Base-by-base conservation (phyloP, 495 filamentous ascomycete species). In the Durotheca rogersii region DNA sequence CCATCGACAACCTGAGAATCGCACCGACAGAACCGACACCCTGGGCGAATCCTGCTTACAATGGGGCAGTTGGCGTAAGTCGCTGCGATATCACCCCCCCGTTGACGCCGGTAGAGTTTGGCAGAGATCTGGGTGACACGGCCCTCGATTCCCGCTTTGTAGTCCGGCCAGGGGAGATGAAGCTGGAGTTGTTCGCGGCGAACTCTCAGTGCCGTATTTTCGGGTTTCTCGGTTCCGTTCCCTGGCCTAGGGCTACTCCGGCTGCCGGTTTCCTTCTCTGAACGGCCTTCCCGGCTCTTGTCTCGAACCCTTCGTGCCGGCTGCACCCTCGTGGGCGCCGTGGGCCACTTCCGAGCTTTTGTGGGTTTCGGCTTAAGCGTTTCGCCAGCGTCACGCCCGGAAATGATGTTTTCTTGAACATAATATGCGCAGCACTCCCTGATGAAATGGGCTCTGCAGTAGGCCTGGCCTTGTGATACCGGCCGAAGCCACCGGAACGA, bases 1-100 rank as follows among this genome's bases (percentile, higher is more conserved):
- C 29, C 15, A 7, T 60, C 58, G 9, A 38, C 14, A 4, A 51
- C 49, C 18, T 45, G 43, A 4, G 38, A 37, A 3, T 50, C 18
- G 48, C 62, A 65, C 20, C 47, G 51, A 36, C 62, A 65, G 20
- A 62, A 65, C 6, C 58, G 54, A 23, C 62, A 65, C 41, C 52
- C 43, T 9, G 49, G 14, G 2, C 35, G 9, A 18, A 44, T 18
- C 1, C 43, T 33, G 7, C 31, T n/a, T 14, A n/a, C n/a, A 9
- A 44, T 36, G 5, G 31, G 6, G 21, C 16, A 42, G 12, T 25
- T 2, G 16, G 17, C 7, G 3, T 15, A 18, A 4, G 12, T 7
- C 11, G 2, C n/a, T 17, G 7, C 2, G n/a, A n/a, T n/a, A 14
- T 15, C 11, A 23, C 2, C 6, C 4, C 18, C 6, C 7, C 45